A percentile compares a stretch with the other conserved stretches of the same genome.
These are phyloP conservation scores for Debaryomyces coudertii DNA, from an alignment of 1,139 yeast species.

Conservation along the genomic window DNA sequence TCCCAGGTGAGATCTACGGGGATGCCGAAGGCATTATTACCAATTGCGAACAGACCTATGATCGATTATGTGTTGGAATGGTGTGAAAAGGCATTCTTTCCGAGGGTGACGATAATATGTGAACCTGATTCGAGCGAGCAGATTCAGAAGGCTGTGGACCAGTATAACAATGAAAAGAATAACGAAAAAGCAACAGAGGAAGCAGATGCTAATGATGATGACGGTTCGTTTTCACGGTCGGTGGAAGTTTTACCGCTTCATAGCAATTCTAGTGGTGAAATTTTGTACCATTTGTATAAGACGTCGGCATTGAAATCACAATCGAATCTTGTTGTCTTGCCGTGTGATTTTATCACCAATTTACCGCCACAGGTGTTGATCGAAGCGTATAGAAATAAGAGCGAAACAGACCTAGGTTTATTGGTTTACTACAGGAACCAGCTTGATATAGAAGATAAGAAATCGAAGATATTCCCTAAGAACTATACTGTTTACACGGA, in stretches of 20 bases:
- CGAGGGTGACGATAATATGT: constrained; percentile 48
- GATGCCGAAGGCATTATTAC: constrained; percentile 79
- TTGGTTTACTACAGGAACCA: constrained; percentile 71
- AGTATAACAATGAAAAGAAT: constrained; percentile 37
- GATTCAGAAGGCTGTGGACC: constrained; percentile 48
- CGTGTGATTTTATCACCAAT: constrained; percentile 93
- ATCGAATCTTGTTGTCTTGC: constrained; percentile 69
- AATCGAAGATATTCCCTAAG: constrained; percentile 55
- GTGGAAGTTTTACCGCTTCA: constrained; percentile 53
- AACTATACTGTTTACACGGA: constrained; percentile 55
- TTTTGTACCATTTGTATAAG: constrained; percentile 54
- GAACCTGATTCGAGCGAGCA: constrained; percentile 31
- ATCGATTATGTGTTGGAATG: constrained; percentile 85
- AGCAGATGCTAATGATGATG: constrained; percentile 12
- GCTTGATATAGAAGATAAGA: constrained; percentile 78
- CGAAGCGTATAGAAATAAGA: constrained; percentile 77
- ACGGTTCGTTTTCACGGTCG: constrained; percentile 16
- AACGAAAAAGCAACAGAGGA: constrained; percentile 15
- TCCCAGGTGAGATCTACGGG: constrained; percentile 63
- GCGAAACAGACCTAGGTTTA: constrained; percentile 67
- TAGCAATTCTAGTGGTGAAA: constrained; percentile 63
- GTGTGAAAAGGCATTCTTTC: constrained; percentile 87
- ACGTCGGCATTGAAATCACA: constrained; percentile 38
- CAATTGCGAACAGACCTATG: constrained; percentile 92
- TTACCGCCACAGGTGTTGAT: constrained; percentile 87